A percentile compares a stretch with the other conserved stretches of the same genome.
These are phyloP conservation scores for Solanum paucissectum DNA, from an alignment of 257 asterid genomes.

Conservation along the genomic window DNA sequence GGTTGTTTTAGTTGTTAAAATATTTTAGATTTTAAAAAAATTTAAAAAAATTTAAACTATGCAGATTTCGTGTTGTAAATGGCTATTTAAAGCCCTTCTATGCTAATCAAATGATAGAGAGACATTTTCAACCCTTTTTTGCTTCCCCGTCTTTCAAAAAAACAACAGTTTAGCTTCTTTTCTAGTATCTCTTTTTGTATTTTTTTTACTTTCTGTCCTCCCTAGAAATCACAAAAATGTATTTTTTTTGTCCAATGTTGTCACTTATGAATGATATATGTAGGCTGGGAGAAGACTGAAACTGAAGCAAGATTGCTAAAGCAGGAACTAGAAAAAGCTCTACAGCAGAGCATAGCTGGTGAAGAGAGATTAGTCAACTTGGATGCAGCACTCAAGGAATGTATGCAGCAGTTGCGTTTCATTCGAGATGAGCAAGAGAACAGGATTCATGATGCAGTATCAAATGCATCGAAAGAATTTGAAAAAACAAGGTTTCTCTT, in stretches of 20 bases:
- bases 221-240: background rate
- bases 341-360: slow-evolving; percentile 36
- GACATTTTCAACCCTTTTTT: background rate
- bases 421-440: slow-evolving; percentile 65
- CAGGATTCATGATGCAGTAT: slow-evolving; percentile 41
- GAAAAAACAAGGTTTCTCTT: slow-evolving; percentile 24
- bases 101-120: background rate
- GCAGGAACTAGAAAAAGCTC: slow-evolving; percentile 51
- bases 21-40: background rate
- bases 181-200: background rate
- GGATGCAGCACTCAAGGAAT: slow-evolving; percentile 76
- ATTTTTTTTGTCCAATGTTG: background rate
- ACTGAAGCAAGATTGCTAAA: slow-evolving; percentile 47
- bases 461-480: slow-evolving; percentile 39
- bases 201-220: background rate
- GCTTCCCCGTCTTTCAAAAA: background rate
- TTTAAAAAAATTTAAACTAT: background rate
- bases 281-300: slow-evolving; percentile 87
- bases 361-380: slow-evolving; percentile 51
- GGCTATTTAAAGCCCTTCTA: background rate
- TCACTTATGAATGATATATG: background rate
- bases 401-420: slow-evolving; percentile 63
- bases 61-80: background rate
- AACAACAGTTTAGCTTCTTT: background rate
- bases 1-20: background rate